Evolutionary conservation across 345 rosid genomes (phyloP).

Genomic region (Citropsis articulata): DNA sequence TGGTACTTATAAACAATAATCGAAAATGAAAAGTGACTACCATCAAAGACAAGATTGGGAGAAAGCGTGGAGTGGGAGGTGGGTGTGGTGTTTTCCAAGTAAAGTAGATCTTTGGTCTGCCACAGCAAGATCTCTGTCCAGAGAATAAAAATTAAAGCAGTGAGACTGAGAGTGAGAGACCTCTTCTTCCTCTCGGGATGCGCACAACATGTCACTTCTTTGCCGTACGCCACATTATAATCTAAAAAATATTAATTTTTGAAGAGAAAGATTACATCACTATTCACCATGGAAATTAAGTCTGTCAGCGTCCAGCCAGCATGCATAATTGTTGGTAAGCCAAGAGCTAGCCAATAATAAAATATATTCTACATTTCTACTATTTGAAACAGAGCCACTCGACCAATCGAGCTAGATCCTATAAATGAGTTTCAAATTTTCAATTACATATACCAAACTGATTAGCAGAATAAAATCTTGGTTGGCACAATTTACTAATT

Average conservation of each 20-base stretch:
- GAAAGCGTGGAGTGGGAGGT: conserved; percentile 10
- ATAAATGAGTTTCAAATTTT: background rate
- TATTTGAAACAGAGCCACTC: background rate
- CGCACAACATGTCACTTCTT: conserved; percentile 8
- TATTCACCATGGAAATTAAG: conserved; percentile 6
- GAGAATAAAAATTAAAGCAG: conserved; percentile 11
- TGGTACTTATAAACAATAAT: background rate
- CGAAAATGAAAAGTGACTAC: background rate
- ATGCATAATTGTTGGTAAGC: background rate
- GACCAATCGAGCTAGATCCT: too few species aligned
- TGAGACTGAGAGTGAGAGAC: background rate
- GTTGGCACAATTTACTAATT: background rate
- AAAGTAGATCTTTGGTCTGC: conserved; percentile 32
- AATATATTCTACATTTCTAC: background rate
- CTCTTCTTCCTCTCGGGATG: conserved; percentile 12
- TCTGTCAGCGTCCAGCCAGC: conserved; percentile 5
- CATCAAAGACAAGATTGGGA: background rate
- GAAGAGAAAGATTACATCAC: conserved; percentile 10
- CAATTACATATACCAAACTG: background rate
- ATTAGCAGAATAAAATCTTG: background rate
- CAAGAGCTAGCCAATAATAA: background rate
- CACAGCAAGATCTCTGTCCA: conserved; percentile 21
- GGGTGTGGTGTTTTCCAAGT: conserved; percentile 27
- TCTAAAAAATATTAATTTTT: background rate
- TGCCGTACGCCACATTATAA: conserved; percentile 18